Base-by-base conservation (phyloP, 2,329 filamentous ascomycete genomes). In the Hawksworthiomyces lignivorus region DNA sequence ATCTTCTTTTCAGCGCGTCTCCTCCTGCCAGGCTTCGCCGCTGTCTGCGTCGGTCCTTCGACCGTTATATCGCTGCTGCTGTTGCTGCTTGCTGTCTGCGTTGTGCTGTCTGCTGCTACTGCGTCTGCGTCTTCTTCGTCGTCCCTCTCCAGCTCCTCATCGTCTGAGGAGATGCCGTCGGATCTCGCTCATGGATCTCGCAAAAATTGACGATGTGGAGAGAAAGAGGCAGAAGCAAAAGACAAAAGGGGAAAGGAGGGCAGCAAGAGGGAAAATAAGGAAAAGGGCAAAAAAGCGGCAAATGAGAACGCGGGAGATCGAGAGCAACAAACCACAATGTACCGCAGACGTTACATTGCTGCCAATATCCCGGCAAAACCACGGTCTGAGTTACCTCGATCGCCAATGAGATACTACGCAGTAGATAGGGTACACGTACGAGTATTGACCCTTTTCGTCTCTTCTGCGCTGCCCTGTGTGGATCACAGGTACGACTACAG, bases 281-380 rank as follows among this genome's bases (percentile, higher is more conserved):
- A 59, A 26, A 71, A 66, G 46, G 58, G 64, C 24, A 62, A 61
- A 2, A 56, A 65, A 39, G 63, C 64, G 49, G 36, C 47, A 26
- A 36, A 5, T 14, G 15, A 36, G 24, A 18, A 32, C 12, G 10
- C 18, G 21, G 21, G n/a, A 21, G 26, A 24, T 11, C 34, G 12
- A 26, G 57, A 26, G 43, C 52, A 15, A 50, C 45, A 8, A 49
- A 21, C 31, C 26, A 15, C 19, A 50, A n/a, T n/a, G n/a, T n/a
- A n/a, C n/a, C n/a, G n/a, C n/a, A n/a, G n/a, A n/a, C n/a, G n/a
- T n/a, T n/a, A n/a, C n/a, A n/a, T n/a, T n/a, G n/a, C n/a, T n/a
- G n/a, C n/a, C n/a, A 32, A 64, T 61, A 30, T 5, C 14, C 15
- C 19, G 19, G 17, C 40, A 36, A 41, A 41, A 36, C 39, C 19